Conservation (phyloP, 1,284 basidiomycete species). For the Rhodotorula glutinis region DNA sequence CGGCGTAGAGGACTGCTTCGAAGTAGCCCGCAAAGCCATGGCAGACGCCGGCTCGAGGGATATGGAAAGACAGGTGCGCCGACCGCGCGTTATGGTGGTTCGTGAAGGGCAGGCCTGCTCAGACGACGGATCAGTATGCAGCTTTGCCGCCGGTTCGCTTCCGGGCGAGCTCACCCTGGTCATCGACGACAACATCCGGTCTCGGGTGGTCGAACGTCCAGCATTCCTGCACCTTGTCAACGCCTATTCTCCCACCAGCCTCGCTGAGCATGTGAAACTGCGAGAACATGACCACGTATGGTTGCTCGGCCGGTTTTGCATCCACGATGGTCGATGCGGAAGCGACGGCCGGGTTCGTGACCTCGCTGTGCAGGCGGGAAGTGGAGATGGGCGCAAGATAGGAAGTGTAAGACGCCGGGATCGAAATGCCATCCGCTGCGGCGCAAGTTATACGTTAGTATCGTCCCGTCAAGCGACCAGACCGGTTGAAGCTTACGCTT, state of each 20-base stretch:
- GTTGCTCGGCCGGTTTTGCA: slow-evolving; percentile 65
- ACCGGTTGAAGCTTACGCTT: slow-evolving; percentile 24
- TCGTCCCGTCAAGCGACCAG: no score
- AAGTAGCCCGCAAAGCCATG: slow-evolving; percentile 99
- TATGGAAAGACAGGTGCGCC: slow-evolving; percentile 70
- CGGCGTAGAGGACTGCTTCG: slow-evolving; percentile 86
- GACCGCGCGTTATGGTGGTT: slow-evolving; percentile 52
- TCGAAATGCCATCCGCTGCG: slow-evolving; percentile 79
- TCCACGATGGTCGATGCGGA: slow-evolving; percentile 40
- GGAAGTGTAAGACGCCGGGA: slow-evolving; percentile 92
- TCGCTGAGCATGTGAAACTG: slow-evolving; percentile 83
- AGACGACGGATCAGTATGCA: background rate
- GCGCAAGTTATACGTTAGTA: no score
- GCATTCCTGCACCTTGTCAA: slow-evolving; percentile 83
- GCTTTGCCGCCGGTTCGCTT: background rate
- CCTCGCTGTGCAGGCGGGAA: slow-evolving; percentile 84
- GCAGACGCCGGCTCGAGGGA: slow-evolving; percentile 89
- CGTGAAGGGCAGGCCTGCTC: slow-evolving; percentile 47
- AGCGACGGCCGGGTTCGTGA: slow-evolving; percentile 47
- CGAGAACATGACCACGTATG: slow-evolving; percentile 97
- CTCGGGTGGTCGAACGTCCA: slow-evolving; percentile 97
- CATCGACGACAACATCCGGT: slow-evolving; percentile 68
- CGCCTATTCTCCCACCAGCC: slow-evolving; percentile 56
- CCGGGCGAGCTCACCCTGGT: slow-evolving; percentile 56
- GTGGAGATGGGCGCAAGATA: slow-evolving; percentile 91